A percentile compares a stretch with the other conserved stretches of the same genome.
phyloP scores from a whole-genome alignment of 768 basidiomycete genomes.

The Collybia sordida region DNA sequence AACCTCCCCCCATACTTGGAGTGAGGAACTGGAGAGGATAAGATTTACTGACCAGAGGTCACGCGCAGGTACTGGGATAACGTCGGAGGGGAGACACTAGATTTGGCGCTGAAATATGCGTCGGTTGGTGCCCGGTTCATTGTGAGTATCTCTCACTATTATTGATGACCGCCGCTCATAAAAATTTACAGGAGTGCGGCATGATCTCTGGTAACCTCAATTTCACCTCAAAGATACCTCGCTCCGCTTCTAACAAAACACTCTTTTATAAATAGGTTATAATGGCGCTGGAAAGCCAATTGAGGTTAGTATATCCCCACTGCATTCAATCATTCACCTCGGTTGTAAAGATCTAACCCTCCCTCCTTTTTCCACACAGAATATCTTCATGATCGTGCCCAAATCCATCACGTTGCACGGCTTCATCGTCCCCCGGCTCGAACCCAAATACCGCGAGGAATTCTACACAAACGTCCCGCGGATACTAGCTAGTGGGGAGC shows the following conservation, averaged over 20 bases:
- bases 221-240: neutral
- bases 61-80: slow-evolving; percentile 50
- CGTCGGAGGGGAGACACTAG: slow-evolving; percentile 60
- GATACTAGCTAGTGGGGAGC: slow-evolving; percentile 41
- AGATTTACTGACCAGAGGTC: too few relatives aligned
- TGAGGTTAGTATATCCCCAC: slow-evolving; percentile 26
- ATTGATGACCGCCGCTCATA: too few relatives aligned
- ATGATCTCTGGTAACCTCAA: slow-evolving; percentile 29
- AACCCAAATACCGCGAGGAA: slow-evolving; percentile 33
- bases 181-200: slow-evolving; percentile 34
- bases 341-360: too few relatives aligned
- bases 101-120: slow-evolving; percentile 51
- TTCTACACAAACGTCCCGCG: slow-evolving; percentile 43
- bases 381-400: slow-evolving; percentile 33
- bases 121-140: slow-evolving; percentile 48
- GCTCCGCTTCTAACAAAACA: neutral
- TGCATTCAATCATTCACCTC: too few relatives aligned
- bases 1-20: neutral
- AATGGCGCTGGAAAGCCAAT: slow-evolving; percentile 28
- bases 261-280: slow-evolving; percentile 20
- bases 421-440: slow-evolving; percentile 35
- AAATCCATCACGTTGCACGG: slow-evolving; percentile 39
- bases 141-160: slow-evolving; percentile 25
- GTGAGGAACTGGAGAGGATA: neutral
- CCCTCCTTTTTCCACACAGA: too few relatives aligned